Base-by-base conservation (phyloP, 140 eudicot species). In the Ambrosia hybrid region DNA sequence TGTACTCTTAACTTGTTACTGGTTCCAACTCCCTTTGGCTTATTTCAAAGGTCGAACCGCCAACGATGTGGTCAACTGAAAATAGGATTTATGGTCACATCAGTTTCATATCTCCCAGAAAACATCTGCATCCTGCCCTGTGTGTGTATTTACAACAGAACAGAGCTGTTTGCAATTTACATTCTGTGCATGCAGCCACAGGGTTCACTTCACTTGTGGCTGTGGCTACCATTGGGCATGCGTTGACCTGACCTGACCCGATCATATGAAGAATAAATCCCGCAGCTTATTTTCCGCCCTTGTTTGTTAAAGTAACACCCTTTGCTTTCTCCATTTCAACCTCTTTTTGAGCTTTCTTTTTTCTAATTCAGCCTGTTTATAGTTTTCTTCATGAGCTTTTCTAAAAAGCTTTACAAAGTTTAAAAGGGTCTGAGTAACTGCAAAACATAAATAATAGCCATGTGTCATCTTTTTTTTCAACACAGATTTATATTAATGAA, bases 341-440 rank as follows among this genome's bases (percentile, higher is more conserved):
- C 85, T 93, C 99, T 78, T 93, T 93, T 63, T 84, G 84, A 69
- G 85, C 96, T 80, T 81, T 92, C 86, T 92, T 93, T 85, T 73
- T 90, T 93, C 99, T 51, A 88, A 33, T 79, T 93, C 99, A 4
- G 95, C 96, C 76, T 84, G 91, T 75, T 93, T 93, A 59, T 37
- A 77, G 67, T 93, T 90, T 77, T 93, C 99, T 37, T 88, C 97
- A 36, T 90, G 94, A 64, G 98, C 97, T 84, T 93, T 93, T 49
- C 87, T 82, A 75, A 90, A 93, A 78, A 85, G 65, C 81, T 88
- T 88, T 80, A 90, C 95, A 75, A 93, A 93, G 88, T 93, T 88
- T 55, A 90, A 72, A 58, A 93, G 88, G 68, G 97, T 93, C 51
- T 80, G 83, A 39, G 86, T 86, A 68, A 93, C 99, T 93, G 97